A percentile compares a stretch with the other conserved stretches of the same genome.
These are phyloP conservation scores for Ceratocystis albifundus DNA, from an alignment of 2,329 filamentous ascomycete genomes.

Conservation along the genomic window DNA sequence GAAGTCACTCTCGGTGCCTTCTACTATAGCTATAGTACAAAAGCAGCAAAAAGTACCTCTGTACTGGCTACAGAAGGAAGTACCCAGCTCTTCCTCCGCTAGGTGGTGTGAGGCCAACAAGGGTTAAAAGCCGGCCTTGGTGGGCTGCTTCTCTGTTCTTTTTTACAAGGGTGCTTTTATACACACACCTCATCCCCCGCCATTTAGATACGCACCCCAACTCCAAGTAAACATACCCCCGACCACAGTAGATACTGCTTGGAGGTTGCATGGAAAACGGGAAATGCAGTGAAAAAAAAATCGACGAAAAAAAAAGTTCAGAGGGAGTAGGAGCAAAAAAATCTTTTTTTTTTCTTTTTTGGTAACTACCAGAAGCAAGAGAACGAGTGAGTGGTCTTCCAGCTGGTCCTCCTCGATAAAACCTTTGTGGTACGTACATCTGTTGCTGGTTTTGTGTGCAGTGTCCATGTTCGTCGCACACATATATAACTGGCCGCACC, in stretches of 20 bases:
- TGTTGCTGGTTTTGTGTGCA: neutral
- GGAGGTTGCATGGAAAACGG: neutral
- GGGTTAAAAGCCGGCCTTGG: neutral
- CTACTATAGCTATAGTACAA: neutral
- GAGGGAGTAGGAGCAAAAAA: neutral
- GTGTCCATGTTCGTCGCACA: neutral
- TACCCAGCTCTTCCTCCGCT: neutral
- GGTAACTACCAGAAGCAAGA: neutral
- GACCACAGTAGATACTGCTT: neutral
- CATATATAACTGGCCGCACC: neutral
- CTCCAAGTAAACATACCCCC: neutral
- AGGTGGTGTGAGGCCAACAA: neutral
- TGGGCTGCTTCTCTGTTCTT: neutral
- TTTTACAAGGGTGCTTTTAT: neutral
- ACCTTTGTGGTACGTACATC: neutral
- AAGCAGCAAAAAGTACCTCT: neutral
- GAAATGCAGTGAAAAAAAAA: slow-evolving; percentile 4
- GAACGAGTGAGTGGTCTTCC: neutral
- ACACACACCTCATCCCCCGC: neutral
- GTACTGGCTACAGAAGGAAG: neutral
- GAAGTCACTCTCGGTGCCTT: neutral
- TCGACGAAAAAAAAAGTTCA: neutral
- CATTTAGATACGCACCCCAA: neutral
- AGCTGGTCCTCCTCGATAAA: slow-evolving; percentile 9
- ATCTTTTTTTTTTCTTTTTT: neutral